Evolutionary conservation across 2,329 filamentous ascomycete species (phyloP).

Genomic region (Ophiocordyceps sinensis): DNA sequence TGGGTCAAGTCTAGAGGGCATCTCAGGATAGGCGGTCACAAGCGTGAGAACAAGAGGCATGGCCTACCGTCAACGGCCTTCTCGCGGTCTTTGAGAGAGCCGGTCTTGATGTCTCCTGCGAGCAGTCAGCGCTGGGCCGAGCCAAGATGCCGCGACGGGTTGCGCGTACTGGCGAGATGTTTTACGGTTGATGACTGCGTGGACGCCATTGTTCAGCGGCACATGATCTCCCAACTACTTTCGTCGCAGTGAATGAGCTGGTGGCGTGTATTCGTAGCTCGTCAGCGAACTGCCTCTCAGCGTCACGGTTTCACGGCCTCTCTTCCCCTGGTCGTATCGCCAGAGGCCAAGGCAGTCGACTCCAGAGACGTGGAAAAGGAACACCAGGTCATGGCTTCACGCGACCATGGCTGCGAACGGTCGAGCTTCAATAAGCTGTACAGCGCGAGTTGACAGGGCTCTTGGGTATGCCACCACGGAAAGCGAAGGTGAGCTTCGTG

Average conservation of each 20-base stretch:
- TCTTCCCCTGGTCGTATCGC: too few relatives aligned
- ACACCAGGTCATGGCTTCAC: too few relatives aligned
- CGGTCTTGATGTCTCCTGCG: conserved; percentile 19
- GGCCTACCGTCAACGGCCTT: conserved; percentile 25
- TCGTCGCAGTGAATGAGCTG: background rate
- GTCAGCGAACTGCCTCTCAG: too few relatives aligned
- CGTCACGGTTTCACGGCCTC: background rate
- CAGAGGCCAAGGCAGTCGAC: too few relatives aligned
- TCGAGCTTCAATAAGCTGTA: too few relatives aligned
- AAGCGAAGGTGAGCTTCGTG: too few relatives aligned
- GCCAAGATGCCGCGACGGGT: background rate
- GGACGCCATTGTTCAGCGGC: conserved; percentile 14
- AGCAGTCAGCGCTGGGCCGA: conserved; percentile 3
- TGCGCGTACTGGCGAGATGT: conserved; percentile 16
- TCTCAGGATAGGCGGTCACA: background rate
- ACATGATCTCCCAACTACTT: background rate
- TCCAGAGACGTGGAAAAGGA: too few relatives aligned
- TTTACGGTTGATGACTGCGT: conserved; percentile 19
- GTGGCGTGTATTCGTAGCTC: too few relatives aligned
- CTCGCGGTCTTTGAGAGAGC: conserved; percentile 21
- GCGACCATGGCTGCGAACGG: too few relatives aligned
- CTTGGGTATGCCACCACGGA: too few relatives aligned
- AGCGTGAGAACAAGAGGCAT: background rate
- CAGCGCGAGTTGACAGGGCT: too few relatives aligned
- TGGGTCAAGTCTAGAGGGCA: conserved; percentile 18